phyloP scores from a whole-genome alignment of 805 yeast species.

The Torulaspora quercuum region DNA sequence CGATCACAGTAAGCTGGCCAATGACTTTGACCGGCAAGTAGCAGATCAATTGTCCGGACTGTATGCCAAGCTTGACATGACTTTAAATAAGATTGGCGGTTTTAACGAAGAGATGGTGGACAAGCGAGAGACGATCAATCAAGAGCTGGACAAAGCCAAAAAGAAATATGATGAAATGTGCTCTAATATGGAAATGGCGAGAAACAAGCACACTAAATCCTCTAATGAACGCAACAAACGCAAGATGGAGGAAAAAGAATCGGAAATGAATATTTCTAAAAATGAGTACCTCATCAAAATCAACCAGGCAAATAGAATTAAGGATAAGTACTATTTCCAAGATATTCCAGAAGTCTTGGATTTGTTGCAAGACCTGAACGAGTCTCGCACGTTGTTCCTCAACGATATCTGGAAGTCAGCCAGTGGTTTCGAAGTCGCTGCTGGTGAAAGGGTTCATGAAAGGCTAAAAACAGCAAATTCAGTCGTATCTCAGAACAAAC shows the following conservation, averaged over 20 bases:
- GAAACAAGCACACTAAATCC: conserved; percentile 67
- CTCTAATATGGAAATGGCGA: conserved; percentile 70
- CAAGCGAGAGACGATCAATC: conserved; percentile 36
- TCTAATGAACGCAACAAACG: conserved; percentile 47
- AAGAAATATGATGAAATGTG: conserved; percentile 78
- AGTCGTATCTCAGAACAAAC: conserved; percentile 66
- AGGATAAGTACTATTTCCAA: conserved; percentile 89
- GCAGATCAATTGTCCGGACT: conserved; percentile 58
- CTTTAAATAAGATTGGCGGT: conserved; percentile 53
- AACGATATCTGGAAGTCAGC: conserved; percentile 69
- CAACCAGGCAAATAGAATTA: conserved; percentile 80
- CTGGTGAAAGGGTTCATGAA: conserved; percentile 42
- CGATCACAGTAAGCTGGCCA: conserved; percentile 57
- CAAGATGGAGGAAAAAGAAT: conserved; percentile 57
- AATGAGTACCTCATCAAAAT: conserved; percentile 78
- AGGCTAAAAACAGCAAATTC: conserved; percentile 50
- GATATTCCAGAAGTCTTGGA: conserved; percentile 90
- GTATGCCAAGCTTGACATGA: conserved; percentile 49
- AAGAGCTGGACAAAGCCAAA: conserved; percentile 44
- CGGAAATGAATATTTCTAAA: conserved; percentile 84
- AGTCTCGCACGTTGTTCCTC: conserved; percentile 65
- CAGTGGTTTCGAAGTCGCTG: conserved; percentile 54
- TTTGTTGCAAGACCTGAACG: conserved; percentile 77
- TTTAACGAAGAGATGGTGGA: conserved; percentile 57
- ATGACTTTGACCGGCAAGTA: conserved; percentile 56